Conservation (phyloP, 345 rosid species). For the Acer saccharum region DNA sequence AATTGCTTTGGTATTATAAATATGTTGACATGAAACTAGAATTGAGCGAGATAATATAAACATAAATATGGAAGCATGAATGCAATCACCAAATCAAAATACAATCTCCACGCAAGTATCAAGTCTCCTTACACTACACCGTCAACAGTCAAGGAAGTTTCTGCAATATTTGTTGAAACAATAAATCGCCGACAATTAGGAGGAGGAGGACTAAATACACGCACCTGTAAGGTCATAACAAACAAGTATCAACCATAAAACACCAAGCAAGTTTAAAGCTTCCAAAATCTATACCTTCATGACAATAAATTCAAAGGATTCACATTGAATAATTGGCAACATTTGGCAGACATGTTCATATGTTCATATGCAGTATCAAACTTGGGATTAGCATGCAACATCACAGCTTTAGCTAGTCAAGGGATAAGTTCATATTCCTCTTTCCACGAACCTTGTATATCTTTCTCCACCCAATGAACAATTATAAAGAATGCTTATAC, state of each 20-base stretch:
- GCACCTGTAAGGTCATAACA: constrained; percentile 61
- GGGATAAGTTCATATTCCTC: neutral
- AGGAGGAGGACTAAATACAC: constrained; percentile 92
- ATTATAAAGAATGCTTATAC: neutral
- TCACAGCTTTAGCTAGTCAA: neutral
- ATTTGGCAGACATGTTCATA: neutral
- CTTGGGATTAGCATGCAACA: neutral
- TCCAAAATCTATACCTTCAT: neutral
- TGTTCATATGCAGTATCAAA: neutral
- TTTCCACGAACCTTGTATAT: neutral
- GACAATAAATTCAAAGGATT: neutral
- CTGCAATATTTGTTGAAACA: constrained; percentile 95
- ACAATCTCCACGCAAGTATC: constrained; percentile 21
- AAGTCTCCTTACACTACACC: constrained; percentile 92
- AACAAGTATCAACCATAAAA: constrained; percentile 25
- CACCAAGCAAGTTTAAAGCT: neutral
- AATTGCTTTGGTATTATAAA: neutral
- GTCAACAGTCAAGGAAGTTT: constrained; percentile 97
- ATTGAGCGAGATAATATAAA: neutral
- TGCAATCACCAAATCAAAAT: constrained; percentile 19
- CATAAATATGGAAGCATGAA: constrained; percentile 11
- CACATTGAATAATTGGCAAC: neutral
- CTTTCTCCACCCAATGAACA: constrained; percentile 6
- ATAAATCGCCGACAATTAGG: constrained; percentile 92
- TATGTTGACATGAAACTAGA: too few species aligned